These are phyloP conservation scores for Fusarium redolens DNA, from an alignment of 2,329 filamentous ascomycete genomes.

Conservation along the genomic window DNA sequence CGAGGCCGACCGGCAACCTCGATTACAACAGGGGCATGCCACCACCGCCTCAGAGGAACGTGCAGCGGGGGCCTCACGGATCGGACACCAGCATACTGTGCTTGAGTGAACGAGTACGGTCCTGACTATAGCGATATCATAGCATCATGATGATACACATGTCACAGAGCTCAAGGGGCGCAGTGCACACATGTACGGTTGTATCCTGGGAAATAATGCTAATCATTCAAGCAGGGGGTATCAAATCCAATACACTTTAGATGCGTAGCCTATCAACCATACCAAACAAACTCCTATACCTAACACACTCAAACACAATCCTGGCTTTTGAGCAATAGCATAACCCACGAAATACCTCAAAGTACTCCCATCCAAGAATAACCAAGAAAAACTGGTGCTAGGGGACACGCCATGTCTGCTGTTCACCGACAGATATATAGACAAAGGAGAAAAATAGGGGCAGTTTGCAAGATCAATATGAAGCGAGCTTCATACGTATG, in stretches of 20 bases:
- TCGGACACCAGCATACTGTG: not conserved
- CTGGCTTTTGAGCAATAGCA: constrained; percentile 15
- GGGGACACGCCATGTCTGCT: not conserved
- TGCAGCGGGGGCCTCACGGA: too few species aligned
- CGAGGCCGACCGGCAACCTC: not conserved
- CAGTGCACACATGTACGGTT: not conserved
- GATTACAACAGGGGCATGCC: not conserved
- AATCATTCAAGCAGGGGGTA: constrained; percentile 36
- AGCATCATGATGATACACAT: not conserved
- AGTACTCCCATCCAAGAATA: constrained; percentile 15
- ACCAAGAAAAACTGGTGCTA: not conserved
- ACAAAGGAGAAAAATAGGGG: constrained; percentile 14
- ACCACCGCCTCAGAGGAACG: not conserved
- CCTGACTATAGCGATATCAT: not conserved
- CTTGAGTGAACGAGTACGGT: not conserved
- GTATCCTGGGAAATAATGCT: not conserved
- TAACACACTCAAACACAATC: constrained; percentile 12
- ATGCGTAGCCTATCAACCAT: constrained; percentile 16
- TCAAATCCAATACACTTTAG: constrained; percentile 33
- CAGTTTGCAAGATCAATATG: not conserved
- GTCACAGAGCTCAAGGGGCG: not conserved
- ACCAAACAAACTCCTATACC: constrained; percentile 28
- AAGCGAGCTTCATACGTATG: not conserved
- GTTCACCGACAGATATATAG: constrained; percentile 6
- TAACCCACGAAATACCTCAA: not conserved